Conservation (phyloP, 306 rosid species). For the Hippophae tibetana region DNA sequence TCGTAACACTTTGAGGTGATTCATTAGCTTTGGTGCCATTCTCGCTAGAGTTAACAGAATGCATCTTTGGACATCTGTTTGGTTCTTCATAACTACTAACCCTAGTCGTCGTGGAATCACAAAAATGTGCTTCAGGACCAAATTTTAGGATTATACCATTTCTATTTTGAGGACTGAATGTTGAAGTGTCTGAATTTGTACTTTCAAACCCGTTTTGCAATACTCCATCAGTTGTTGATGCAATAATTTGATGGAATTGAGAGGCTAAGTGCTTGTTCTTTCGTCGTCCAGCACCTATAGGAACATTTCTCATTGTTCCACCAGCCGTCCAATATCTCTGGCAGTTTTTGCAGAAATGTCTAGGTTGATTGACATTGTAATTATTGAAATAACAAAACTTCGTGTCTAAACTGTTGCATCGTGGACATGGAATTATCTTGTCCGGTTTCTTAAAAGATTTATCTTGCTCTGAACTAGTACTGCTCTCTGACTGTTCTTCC, state of each 20-base stretch:
- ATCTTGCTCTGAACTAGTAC: conserved; percentile 27
- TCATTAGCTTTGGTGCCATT: conserved; percentile 30
- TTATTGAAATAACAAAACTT: conserved; percentile 77
- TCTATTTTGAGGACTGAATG: conserved; percentile 22
- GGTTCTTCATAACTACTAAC: conserved; percentile 34
- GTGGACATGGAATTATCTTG: conserved; percentile 60
- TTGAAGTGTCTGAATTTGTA: conserved; percentile 10
- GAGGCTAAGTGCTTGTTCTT: conserved; percentile 62
- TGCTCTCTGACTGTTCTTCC: conserved; percentile 21
- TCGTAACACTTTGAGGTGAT: conserved; percentile 14
- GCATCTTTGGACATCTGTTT: conserved; percentile 22
- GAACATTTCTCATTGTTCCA: conserved; percentile 69
- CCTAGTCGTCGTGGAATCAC: conserved; percentile 39
- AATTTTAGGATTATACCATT: conserved; percentile 39
- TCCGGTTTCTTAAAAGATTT: conserved; percentile 61
- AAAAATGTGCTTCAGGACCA: conserved; percentile 44
- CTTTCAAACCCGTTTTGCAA: conserved; percentile 29
- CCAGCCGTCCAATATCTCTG: conserved; percentile 89
- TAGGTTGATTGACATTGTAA: conserved; percentile 72
- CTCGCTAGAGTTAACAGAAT: conserved; percentile 21
- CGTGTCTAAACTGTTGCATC: conserved; percentile 63
- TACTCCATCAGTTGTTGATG: conserved; percentile 31
- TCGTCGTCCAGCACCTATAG: conserved; percentile 63
- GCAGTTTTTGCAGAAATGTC: conserved; percentile 77
- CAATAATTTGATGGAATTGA: conserved; percentile 43